Conservation (phyloP, 1,139 yeast genomes). For the Meyerozyma smithsonii region DNA sequence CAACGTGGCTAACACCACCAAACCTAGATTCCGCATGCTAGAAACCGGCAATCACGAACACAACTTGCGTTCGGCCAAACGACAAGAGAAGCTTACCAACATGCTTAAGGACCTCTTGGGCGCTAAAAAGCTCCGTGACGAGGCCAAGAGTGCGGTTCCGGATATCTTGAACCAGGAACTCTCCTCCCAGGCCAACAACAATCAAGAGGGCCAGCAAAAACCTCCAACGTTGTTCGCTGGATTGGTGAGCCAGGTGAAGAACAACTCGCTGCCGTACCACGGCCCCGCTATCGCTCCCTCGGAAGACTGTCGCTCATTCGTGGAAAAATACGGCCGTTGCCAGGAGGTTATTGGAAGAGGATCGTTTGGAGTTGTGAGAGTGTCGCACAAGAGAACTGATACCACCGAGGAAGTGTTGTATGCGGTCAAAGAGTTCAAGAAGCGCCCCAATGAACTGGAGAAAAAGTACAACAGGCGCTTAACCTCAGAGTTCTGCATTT, state of each 20-base stretch:
- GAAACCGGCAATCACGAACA: constrained; percentile 79
- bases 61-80: constrained; percentile 65
- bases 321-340: constrained; percentile 47
- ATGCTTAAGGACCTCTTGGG: constrained; percentile 86
- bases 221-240: constrained; percentile 85
- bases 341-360: constrained; percentile 49
- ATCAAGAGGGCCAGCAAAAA: constrained; percentile 16
- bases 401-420: constrained; percentile 30
- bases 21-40: constrained; percentile 47
- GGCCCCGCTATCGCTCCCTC: constrained; percentile 6
- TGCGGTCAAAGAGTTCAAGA: constrained; percentile 46
- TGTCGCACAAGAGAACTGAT: constrained; percentile 36
- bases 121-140: constrained; percentile 74
- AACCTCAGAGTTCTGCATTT: constrained; percentile 45
- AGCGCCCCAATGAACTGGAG: constrained; percentile 39
- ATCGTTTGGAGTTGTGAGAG: constrained; percentile 44
- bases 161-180: constrained; percentile 32
- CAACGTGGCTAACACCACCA: constrained; percentile 5
- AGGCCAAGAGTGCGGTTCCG: constrained; percentile 83
- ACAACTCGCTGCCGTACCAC: constrained; percentile 24
- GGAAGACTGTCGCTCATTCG: constrained; percentile 37
- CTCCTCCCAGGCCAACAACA: constrained; percentile 6
- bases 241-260: constrained; percentile 63
- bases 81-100: constrained; percentile 83
- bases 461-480: constrained; percentile 42